Evolutionary conservation across 305 asterid species (phyloP).

Genomic region (Fraxinus paxiana): DNA sequence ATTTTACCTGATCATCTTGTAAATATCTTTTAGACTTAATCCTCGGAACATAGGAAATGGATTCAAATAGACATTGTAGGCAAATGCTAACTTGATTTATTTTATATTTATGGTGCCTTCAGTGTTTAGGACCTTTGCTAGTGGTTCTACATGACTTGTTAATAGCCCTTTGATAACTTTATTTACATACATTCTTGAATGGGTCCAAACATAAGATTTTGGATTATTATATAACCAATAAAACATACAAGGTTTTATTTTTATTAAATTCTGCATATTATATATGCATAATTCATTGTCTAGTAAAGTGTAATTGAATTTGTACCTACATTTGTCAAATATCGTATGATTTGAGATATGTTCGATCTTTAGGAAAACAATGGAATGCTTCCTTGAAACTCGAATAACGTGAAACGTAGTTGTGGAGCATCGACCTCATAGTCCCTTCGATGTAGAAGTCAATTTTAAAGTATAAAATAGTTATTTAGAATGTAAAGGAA

Average conservation of each 20-base stretch:
- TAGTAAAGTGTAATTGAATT: not conserved
- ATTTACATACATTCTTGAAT: not conserved
- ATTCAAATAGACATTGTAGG: conserved; percentile 20
- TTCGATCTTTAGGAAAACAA: not conserved
- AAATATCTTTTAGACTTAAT: conserved; percentile 29
- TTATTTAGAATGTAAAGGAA: not conserved
- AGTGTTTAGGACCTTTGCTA: not conserved
- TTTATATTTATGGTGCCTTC: not conserved
- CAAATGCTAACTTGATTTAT: not conserved
- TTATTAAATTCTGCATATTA: not conserved
- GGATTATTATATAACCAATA: not conserved
- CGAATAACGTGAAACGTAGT: not conserved
- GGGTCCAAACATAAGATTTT: not conserved
- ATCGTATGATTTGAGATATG: not conserved
- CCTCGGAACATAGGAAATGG: conserved; percentile 32
- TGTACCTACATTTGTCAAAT: not conserved
- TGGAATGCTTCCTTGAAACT: not conserved
- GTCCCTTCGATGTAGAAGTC: not conserved
- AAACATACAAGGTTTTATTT: not conserved
- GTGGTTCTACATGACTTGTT: not conserved
- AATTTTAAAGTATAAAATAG: not conserved
- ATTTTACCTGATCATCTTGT: conserved; percentile 27
- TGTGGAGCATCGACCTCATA: not conserved
- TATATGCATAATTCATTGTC: not conserved
- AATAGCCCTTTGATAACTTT: not conserved